Evolutionary conservation across 345 rosid species (phyloP).

Genomic region (Physaria fendleri): DNA sequence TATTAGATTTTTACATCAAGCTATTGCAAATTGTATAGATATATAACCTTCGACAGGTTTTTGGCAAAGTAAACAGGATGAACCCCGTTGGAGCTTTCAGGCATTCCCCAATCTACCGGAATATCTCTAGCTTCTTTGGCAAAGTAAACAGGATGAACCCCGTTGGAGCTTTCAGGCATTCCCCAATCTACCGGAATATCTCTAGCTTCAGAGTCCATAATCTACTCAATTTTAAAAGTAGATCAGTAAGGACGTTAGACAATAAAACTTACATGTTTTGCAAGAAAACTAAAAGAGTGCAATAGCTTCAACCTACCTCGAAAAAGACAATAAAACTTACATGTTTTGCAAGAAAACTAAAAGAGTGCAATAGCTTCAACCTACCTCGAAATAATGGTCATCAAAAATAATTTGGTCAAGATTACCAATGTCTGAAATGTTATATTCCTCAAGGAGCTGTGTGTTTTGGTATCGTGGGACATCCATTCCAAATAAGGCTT

Average conservation of each 20-base stretch:
- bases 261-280: constrained; percentile 11
- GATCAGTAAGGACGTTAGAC: constrained; percentile 5
- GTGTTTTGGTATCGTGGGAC: constrained; percentile 49
- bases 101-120: constrained; percentile 91
- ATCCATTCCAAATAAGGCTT: constrained; percentile 79
- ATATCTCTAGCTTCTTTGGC: constrained; percentile 72
- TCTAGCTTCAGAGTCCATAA: constrained; percentile 55
- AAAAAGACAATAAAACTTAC: constrained; percentile 25
- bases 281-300: constrained; percentile 9
- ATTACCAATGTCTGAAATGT: constrained; percentile 38
- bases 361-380: constrained; percentile 6
- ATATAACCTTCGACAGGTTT: constrained; percentile 73
- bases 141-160: constrained; percentile 80
- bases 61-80: constrained; percentile 90
- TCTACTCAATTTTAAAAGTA: constrained; percentile 36
- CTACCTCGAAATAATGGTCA: constrained; percentile 72
- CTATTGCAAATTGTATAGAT: constrained; percentile 7
- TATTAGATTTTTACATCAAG: background rate
- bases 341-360: constrained; percentile 9
- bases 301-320: constrained; percentile 44
- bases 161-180: constrained; percentile 61
- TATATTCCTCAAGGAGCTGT: constrained; percentile 42
- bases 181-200: constrained; percentile 84
- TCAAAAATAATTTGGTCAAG: constrained; percentile 47
- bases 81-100: constrained; percentile 52